A percentile compares a stretch with the other conserved stretches of the same genome.
Evolutionary conservation across 2,329 filamentous ascomycete species (phyloP).

Genomic region (Davidsoniella australis): DNA sequence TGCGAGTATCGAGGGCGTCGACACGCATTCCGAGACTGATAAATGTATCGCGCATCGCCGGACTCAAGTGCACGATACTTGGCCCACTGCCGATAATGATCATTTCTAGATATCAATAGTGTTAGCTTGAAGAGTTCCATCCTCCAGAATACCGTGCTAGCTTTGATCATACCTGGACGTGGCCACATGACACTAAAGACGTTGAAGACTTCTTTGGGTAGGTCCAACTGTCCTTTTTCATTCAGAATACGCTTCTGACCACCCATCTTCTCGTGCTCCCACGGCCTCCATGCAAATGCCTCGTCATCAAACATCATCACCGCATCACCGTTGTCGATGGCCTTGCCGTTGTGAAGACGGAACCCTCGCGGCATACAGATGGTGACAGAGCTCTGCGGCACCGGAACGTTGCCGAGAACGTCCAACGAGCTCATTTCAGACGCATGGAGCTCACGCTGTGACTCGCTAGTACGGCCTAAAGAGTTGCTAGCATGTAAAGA

Average conservation of each 20-base stretch:
- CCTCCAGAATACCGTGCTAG: not conserved
- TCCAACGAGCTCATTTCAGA: constrained; percentile 34
- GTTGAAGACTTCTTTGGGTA: constrained; percentile 53
- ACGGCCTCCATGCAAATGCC: constrained; percentile 77
- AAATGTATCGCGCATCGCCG: constrained; percentile 54
- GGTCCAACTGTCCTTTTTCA: constrained; percentile 64
- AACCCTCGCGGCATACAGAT: constrained; percentile 73
- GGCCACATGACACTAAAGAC: constrained; percentile 68
- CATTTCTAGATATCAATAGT: constrained; percentile 40
- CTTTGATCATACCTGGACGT: constrained; percentile 54
- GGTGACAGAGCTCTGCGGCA: constrained; percentile 69
- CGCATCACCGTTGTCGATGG: constrained; percentile 51
- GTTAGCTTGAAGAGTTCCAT: constrained; percentile 2
- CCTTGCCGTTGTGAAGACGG: constrained; percentile 63
- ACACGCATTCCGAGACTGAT: constrained; percentile 66
- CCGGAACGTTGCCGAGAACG: constrained; percentile 57
- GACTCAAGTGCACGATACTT: constrained; percentile 58
- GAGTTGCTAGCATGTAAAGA: not conserved
- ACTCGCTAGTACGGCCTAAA: constrained; percentile 15
- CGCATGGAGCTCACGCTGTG: not conserved
- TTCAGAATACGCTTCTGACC: constrained; percentile 43
- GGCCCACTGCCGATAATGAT: constrained; percentile 77
- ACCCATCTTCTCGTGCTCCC: constrained; percentile 28
- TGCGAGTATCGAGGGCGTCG: constrained; percentile 80
- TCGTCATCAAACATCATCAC: constrained; percentile 72